Percentiles rank a stretch among this genome's conserved stretches.
phyloP scores from a whole-genome alignment of 306 rosid genomes.

The Styphnolobium japonicum region DNA sequence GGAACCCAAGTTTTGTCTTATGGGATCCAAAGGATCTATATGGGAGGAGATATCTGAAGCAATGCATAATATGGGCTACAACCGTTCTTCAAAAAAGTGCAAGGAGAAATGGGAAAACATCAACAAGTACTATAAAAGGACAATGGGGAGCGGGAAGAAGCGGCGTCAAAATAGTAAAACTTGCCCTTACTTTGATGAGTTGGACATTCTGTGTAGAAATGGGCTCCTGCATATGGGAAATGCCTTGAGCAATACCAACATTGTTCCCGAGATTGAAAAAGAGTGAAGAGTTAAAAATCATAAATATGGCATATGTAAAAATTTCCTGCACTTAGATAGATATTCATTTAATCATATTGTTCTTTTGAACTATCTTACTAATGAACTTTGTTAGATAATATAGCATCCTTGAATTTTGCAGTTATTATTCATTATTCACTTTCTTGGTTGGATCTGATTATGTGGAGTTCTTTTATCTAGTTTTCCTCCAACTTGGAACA shows the following conservation, averaged over 20 bases:
- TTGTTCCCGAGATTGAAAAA: constrained; percentile 37
- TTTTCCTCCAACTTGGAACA: neutral
- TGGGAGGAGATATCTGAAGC: constrained; percentile 83
- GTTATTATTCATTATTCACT: neutral
- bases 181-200: constrained; percentile 65
- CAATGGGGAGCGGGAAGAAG: constrained; percentile 53
- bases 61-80: constrained; percentile 55
- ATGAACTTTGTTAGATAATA: constrained; percentile 4
- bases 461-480: neutral
- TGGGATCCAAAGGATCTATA: constrained; percentile 49
- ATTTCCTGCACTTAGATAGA: neutral
- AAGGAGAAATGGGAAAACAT: constrained; percentile 92
- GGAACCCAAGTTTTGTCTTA: constrained; percentile 47
- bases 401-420: neutral
- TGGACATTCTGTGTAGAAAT: constrained; percentile 56
- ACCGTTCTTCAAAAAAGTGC: constrained; percentile 67
- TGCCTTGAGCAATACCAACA: constrained; percentile 24
- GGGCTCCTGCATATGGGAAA: constrained; percentile 46
- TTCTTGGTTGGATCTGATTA: neutral
- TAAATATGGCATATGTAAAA: neutral
- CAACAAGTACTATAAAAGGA: constrained; percentile 71
- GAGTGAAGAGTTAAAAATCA: constrained; percentile 4
- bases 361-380: neutral
- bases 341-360: constrained; percentile 7
- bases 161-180: constrained; percentile 44